phyloP scores from a whole-genome alignment of 2,329 filamentous ascomycete genomes.

The Sarocladiaceae sp. region DNA sequence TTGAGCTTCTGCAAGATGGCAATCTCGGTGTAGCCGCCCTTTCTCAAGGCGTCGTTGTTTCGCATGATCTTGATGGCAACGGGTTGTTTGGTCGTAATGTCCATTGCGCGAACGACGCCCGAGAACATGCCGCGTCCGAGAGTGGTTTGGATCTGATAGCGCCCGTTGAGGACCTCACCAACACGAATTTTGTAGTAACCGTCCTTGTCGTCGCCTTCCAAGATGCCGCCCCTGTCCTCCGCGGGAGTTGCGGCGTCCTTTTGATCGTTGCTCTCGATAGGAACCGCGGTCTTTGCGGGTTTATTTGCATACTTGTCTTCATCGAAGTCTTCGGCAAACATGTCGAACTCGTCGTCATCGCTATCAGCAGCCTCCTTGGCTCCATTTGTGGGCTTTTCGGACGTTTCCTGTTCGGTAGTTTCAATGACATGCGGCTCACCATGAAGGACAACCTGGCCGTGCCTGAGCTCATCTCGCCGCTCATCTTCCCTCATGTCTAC shows the following conservation, averaged over 20 bases:
- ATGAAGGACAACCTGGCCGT: conserved; percentile 47
- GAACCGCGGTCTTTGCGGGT: conserved; percentile 25
- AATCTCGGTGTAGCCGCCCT: conserved; percentile 91
- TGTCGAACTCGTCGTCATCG: conserved; percentile 69
- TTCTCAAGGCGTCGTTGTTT: conserved; percentile 87
- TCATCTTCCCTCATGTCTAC: conserved; percentile 83
- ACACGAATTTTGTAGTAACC: conserved; percentile 95
- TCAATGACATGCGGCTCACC: conserved; percentile 31
- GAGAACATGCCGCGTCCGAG: conserved; percentile 96
- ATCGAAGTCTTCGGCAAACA: conserved; percentile 81
- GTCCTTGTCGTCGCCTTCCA: conserved; percentile 90
- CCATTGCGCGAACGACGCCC: conserved; percentile 82
- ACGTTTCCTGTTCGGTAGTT: conserved; percentile 18
- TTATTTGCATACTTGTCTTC: conserved; percentile 58
- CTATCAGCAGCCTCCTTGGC: conserved; percentile 32
- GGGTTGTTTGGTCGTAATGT: conserved; percentile 65
- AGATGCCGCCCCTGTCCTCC: conserved; percentile 66
- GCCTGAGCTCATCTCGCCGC: conserved; percentile 59
- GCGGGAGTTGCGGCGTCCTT: conserved; percentile 46
- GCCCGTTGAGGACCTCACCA: conserved; percentile 81
- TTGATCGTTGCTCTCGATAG: conserved; percentile 35
- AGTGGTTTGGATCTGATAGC: conserved; percentile 82
- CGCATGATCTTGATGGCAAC: conserved; percentile 98
- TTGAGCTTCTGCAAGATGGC: conserved; percentile 85
- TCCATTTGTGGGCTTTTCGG: conserved; percentile 23